A percentile compares a stretch with the other conserved stretches of the same genome.
phyloP scores from a whole-genome alignment of 164 flowering plant species.

The Dillenia turbinata region DNA sequence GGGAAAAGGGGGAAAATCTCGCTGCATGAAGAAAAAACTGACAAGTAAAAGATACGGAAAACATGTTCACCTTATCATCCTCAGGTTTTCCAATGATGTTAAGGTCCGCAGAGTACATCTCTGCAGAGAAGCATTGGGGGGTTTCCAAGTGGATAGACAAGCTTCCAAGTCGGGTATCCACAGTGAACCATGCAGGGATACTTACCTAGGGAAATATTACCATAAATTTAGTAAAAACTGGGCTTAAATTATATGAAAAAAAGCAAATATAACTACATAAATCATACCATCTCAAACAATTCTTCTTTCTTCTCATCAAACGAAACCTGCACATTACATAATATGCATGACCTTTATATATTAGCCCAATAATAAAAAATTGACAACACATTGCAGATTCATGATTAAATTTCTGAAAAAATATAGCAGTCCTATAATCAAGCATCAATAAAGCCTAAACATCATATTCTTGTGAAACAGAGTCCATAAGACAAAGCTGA shows the following conservation, averaged over 20 bases:
- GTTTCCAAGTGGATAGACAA: conserved; percentile 93
- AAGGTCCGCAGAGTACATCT: conserved; percentile 94
- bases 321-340: conserved; percentile 49
- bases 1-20: too few species aligned
- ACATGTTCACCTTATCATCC: conserved; percentile 76
- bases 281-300: conserved; percentile 86
- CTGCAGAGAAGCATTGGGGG: conserved; percentile 99
- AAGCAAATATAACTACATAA: background rate
- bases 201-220: conserved; percentile 61
- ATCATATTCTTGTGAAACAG: too few species aligned
- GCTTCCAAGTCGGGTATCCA: conserved; percentile 91
- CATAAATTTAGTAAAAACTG: background rate
- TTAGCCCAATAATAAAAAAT: too few species aligned
- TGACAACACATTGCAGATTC: too few species aligned
- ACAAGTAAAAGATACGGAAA: background rate
- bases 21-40: too few species aligned
- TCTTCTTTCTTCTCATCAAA: conserved; percentile 94
- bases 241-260: background rate
- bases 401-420: too few species aligned
- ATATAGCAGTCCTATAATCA: too few species aligned
- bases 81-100: conserved; percentile 78
- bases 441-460: too few species aligned
- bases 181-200: conserved; percentile 96
- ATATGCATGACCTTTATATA: too few species aligned
- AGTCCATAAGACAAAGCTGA: background rate